A percentile compares a stretch with the other conserved stretches of the same genome.
Conservation (phyloP, 2,329 filamentous ascomycete species). For the Penicillium sp. region DNA sequence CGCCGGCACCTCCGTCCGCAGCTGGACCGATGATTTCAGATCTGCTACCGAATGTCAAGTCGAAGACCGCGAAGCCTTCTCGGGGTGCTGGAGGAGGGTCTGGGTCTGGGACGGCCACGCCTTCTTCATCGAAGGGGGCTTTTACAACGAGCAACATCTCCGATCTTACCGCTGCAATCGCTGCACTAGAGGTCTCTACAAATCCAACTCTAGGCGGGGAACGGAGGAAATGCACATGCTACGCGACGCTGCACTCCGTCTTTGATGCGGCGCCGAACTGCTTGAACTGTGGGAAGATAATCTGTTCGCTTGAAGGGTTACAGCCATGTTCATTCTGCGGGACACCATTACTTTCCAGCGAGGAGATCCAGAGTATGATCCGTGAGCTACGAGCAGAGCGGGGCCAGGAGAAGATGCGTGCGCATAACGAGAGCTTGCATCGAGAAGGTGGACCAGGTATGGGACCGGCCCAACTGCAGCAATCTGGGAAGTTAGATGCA, state of each 20-base stretch:
- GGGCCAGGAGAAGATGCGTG: slow-evolving; percentile 82
- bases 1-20: slow-evolving; percentile 65
- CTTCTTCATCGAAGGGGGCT: slow-evolving; percentile 60
- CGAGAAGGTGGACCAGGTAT: slow-evolving; percentile 41
- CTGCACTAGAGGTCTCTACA: slow-evolving; percentile 86
- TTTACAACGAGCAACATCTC: slow-evolving; percentile 55
- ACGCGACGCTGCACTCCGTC: slow-evolving; percentile 83
- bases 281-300: slow-evolving; percentile 87
- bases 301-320: slow-evolving; percentile 91
- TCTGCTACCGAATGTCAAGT: slow-evolving; percentile 61
- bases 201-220: slow-evolving; percentile 73
- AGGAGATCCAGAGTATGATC: slow-evolving; percentile 85
- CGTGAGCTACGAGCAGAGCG: slow-evolving; percentile 81
- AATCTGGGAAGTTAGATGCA: slow-evolving; percentile 63
- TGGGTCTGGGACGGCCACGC: slow-evolving; percentile 67
- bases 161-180: slow-evolving; percentile 77
- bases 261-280: slow-evolving; percentile 94
- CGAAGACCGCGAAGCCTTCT: slow-evolving; percentile 67
- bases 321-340: slow-evolving; percentile 94
- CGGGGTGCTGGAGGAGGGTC: slow-evolving; percentile 55
- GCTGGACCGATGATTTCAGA: slow-evolving; percentile 84
- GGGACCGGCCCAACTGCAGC: slow-evolving; percentile 28
- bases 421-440: slow-evolving; percentile 65
- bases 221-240: slow-evolving; percentile 76
- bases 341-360: slow-evolving; percentile 69